A percentile compares a stretch with the other conserved stretches of the same genome.
These are phyloP conservation scores for Leucosporidium creatinivorum DNA, from an alignment of 768 basidiomycete genomes.

Conservation along the genomic window DNA sequence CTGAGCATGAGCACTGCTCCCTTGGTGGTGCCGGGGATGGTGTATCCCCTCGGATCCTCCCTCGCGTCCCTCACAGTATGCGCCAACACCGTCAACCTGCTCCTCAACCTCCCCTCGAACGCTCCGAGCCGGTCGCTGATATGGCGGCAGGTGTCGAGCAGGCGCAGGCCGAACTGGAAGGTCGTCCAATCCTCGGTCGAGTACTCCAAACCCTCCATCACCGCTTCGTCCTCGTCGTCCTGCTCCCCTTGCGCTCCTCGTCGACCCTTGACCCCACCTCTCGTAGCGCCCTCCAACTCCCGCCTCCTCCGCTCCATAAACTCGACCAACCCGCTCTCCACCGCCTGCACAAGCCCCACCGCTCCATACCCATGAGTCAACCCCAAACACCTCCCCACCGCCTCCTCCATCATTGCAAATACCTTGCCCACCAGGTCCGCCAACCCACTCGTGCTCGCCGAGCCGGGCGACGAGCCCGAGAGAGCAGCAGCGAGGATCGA, in stretches of 20 bases:
- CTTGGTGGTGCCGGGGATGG: conserved; percentile 52
- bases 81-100: conserved; percentile 55
- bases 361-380: conserved; percentile 89
- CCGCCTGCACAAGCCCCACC: conserved; percentile 60
- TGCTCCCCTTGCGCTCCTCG: conserved; percentile 22
- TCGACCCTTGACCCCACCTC: conserved; percentile 2
- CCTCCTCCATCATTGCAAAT: conserved; percentile 71
- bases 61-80: conserved; percentile 55
- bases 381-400: conserved; percentile 60
- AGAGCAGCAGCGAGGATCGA: conserved; percentile 2
- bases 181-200: conserved; percentile 78
- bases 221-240: conserved; percentile 45
- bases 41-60: conserved; percentile 52
- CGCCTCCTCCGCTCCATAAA: conserved; percentile 50
- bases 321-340: conserved; percentile 62
- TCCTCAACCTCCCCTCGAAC: conserved; percentile 66
- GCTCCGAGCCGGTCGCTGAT: conserved; percentile 59
- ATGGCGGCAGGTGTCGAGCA: conserved; percentile 70
- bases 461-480: no score
- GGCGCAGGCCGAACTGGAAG: conserved; percentile 72
- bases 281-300: conserved; percentile 14
- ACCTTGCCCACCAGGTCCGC: conserved; percentile 69
- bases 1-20: conserved; percentile 65
- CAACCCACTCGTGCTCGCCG: conserved; percentile 50
- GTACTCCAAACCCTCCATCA: conserved; percentile 65